Evolutionary conservation across 176 grass and related monocot species (phyloP).

Genomic region (Carex myosuroides): DNA sequence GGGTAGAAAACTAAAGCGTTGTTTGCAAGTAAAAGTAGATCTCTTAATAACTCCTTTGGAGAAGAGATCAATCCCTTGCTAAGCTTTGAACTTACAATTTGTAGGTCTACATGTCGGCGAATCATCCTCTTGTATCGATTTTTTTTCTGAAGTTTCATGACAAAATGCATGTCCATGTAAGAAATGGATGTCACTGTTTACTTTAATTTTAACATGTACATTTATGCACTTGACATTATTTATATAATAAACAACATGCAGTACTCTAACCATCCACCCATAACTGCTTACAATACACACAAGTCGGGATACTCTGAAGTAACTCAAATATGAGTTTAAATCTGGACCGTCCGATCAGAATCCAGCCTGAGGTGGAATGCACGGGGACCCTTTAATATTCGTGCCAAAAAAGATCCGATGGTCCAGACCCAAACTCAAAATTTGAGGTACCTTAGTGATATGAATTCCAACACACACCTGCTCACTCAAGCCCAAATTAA

Average conservation of each 20-base stretch:
- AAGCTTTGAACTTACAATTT: slow-evolving; percentile 57
- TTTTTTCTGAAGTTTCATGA: slow-evolving; percentile 43
- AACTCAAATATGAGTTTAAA: too few species aligned
- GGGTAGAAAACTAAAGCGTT: slow-evolving; percentile 63
- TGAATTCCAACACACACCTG: background rate
- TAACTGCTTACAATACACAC: background rate
- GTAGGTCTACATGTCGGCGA: slow-evolving; percentile 70
- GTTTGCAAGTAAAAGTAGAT: slow-evolving; percentile 66
- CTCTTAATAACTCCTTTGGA: slow-evolving; percentile 61
- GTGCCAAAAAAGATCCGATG: too few species aligned
- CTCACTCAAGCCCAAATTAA: background rate
- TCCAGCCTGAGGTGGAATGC: too few species aligned
- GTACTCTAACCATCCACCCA: background rate
- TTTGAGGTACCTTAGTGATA: too few species aligned
- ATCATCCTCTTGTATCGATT: slow-evolving; percentile 76
- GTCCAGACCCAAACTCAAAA: too few species aligned
- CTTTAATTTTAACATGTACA: background rate
- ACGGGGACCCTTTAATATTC: too few species aligned
- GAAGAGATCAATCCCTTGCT: slow-evolving; percentile 62
- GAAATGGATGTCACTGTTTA: background rate
- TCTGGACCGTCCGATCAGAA: too few species aligned
- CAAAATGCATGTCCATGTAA: slow-evolving; percentile 10
- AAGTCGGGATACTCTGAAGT: too few species aligned
- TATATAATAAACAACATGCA: background rate
- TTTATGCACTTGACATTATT: background rate